Evolutionary conservation across 139 green algal species (phyloP).

Genomic region (Coelastrella sp.): DNA sequence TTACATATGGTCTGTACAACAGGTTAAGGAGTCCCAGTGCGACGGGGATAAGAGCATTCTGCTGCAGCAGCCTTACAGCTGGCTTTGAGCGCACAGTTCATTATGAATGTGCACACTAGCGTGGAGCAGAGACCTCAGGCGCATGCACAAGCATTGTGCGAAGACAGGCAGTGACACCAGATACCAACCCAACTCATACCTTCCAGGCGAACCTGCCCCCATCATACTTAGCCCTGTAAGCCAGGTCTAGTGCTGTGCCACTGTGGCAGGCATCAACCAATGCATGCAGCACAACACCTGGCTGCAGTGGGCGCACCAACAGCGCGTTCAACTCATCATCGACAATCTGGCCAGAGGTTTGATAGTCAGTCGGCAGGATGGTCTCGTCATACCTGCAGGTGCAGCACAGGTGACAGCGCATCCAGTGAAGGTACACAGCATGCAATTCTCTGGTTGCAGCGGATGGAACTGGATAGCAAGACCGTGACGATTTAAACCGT

Average conservation of each 20-base stretch:
- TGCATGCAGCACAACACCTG: constrained; percentile 72
- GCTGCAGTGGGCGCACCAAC: constrained; percentile 54
- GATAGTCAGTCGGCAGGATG: constrained; percentile 46
- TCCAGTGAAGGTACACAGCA: background rate
- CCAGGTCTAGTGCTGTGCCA: constrained; percentile 79
- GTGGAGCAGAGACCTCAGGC: no score
- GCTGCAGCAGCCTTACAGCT: no score
- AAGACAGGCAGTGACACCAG: no score
- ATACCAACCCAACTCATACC: background rate
- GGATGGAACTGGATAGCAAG: constrained; percentile 64
- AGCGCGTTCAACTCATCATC: constrained; percentile 59
- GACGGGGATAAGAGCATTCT: no score
- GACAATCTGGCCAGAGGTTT: constrained; percentile 47
- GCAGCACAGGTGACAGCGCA: background rate
- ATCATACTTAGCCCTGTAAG: constrained; percentile 67
- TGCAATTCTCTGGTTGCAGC: constrained; percentile 48
- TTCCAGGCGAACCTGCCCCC: constrained; percentile 71
- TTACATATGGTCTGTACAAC: no score
- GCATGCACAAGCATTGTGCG: no score
- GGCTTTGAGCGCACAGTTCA: no score
- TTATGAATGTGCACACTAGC: no score
- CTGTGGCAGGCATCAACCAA: constrained; percentile 76
- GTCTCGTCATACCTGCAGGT: constrained; percentile 79
- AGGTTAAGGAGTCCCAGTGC: no score
- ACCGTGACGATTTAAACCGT: no score